Evolutionary conservation across 768 basidiomycete species (phyloP), one percentile per base, ranked within the genome.

Genomic region (Tulasnella calospora): DNA sequence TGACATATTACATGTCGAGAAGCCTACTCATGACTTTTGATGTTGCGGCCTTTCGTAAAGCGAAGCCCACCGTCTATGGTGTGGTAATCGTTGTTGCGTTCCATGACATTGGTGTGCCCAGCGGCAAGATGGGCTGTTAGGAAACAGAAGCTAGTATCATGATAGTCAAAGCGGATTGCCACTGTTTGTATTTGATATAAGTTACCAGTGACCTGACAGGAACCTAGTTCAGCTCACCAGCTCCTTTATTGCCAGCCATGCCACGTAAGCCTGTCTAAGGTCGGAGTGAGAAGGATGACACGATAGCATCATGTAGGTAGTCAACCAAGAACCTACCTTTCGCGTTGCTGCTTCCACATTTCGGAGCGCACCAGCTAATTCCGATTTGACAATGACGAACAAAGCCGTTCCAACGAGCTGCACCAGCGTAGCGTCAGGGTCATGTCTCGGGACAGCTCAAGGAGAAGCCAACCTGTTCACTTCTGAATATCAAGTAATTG

Each of bases 171-270:
- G 17, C 98, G 92, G 80, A 99, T 94, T 8, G 92, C 96, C 17
- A 97, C 94, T 71, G 23, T 27, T 74, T 15, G 46, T 13, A 35
- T 38, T 19, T 3, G n/a, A 7, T 0, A 15, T 76, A 27, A 38
- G 36, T n/a, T 40, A 36, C 27, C 30, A 6, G 21, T 21, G 46
- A 74, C 4, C 3, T 57, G 47, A 35, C 21, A 7, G 51, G 23
- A 21, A 27, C 3, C 8, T 17, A 12, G 33, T 38, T 12, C 15
- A 55, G 35, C 75, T 51, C 21, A 76, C 75, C 75, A 1, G 95
- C 98, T 27, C 98, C 98, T 86, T 99, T 97, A 86, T 97, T 97
- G 38, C 96, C 98, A 0, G 95, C 95, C 90, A 99, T 95, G 17
- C 98, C 98, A 44, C 85, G 83, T 44, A 87, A 79, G 2, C 87